Evolutionary conservation across 1,139 yeast genomes (phyloP).

Genomic region (Insectozyma bohioensis): DNA sequence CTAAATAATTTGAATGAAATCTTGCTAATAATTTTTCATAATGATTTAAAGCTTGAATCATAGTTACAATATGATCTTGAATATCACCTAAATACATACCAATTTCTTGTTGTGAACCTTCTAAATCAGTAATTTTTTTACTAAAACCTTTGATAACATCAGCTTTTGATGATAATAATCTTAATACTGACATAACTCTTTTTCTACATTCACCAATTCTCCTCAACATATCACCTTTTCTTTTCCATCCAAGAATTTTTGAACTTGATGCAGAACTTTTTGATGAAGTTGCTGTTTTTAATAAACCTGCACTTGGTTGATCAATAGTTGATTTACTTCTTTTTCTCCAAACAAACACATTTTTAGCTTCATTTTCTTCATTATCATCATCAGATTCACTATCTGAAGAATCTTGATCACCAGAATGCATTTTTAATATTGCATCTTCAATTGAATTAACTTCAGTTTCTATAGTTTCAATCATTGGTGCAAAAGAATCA

Average conservation of each 20-base stretch:
- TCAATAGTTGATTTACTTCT: constrained; percentile 44
- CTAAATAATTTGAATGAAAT: constrained; percentile 91
- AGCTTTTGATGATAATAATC: constrained; percentile 88
- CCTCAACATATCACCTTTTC: constrained; percentile 91
- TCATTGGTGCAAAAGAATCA: constrained; percentile 96
- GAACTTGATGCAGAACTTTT: constrained; percentile 42
- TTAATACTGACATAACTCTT: constrained; percentile 84
- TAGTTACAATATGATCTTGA: constrained; percentile 91
- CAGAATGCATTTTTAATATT: constrained; percentile 81
- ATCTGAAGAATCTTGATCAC: constrained; percentile 47
- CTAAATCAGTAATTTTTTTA: constrained; percentile 86
- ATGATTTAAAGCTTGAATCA: constrained; percentile 93
- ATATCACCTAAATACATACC: constrained; percentile 84
- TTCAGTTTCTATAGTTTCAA: constrained; percentile 88
- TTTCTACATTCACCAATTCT: constrained; percentile 95
- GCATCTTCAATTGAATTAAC: constrained; percentile 91
- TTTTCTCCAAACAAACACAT: constrained; percentile 38
- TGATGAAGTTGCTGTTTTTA: constrained; percentile 23
- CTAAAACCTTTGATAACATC: constrained; percentile 95
- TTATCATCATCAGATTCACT: constrained; percentile 38
- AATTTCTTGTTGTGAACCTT: constrained; percentile 43
- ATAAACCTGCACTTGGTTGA: constrained; percentile 15
- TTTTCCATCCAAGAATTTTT: constrained; percentile 73
- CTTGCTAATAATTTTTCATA: constrained; percentile 91
- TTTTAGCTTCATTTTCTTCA: constrained; percentile 21